phyloP scores from a whole-genome alignment of 352 stramenopile species.

The Ophiocytium majus region DNA sequence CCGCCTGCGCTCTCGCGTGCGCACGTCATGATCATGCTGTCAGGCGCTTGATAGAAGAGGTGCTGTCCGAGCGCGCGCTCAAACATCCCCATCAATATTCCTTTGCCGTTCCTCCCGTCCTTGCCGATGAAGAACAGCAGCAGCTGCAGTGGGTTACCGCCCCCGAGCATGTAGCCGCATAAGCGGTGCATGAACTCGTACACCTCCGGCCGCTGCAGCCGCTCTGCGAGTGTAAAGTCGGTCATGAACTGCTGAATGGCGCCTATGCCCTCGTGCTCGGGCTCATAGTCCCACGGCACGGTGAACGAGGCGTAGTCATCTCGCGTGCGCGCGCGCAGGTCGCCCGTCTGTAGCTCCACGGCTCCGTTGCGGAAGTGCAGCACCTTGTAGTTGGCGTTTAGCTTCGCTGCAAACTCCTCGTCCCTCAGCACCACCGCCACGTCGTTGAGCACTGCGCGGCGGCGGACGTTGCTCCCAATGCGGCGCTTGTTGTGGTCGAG shows the following conservation, averaged over 20 bases:
- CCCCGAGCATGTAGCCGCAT: not conserved
- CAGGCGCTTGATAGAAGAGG: not conserved
- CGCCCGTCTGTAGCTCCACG: not conserved
- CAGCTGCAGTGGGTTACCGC: not conserved
- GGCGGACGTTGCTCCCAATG: not conserved
- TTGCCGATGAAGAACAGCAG: not conserved
- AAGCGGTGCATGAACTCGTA: not conserved
- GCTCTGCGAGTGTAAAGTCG: not conserved
- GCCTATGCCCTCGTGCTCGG: not conserved
- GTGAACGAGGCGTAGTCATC: not conserved
- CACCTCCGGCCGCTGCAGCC: not conserved
- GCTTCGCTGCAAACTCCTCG: not conserved
- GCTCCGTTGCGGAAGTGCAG: not conserved
- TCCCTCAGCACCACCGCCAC: not conserved
- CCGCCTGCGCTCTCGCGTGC: not conserved
- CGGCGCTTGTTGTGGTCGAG: not conserved
- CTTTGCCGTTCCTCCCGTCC: not conserved
- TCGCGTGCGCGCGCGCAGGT: not conserved
- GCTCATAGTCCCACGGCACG: not conserved
- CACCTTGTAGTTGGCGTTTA: not conserved
- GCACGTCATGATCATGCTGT: not conserved
- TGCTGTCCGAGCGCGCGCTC: not conserved
- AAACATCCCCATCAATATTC: not conserved
- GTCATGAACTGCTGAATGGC: not conserved
- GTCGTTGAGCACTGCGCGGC: not conserved